Base-by-base conservation (phyloP, 1,284 basidiomycete species). In the Lentinula novae-zelandiae region DNA sequence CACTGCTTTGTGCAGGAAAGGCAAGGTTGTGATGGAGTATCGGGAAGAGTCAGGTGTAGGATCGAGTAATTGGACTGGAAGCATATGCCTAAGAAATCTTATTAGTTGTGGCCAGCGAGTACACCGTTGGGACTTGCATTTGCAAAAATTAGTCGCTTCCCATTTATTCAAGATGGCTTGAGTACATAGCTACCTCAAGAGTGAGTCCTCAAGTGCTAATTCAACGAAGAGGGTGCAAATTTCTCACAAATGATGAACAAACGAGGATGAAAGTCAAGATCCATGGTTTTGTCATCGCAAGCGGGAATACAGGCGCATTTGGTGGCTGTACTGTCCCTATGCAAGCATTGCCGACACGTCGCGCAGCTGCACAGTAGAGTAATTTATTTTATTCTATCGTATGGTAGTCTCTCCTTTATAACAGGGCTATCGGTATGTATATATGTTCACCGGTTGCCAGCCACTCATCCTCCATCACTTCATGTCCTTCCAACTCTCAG, bases 1-100 rank as follows among this genome's bases (percentile, higher is more conserved):
- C 95, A 98, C 71, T 95, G 91, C 68, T 94, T 93, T 9, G 94
- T 97, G 72, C 95, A 98, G 5, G 90, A 90, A 22, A 95, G 78
- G 74, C 95, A 98, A 6, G 95, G 95, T 72, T 96, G 93, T 33
- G 84, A 83, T 1, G 92, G 91, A 67, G 92, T 89, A 68, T 92
- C 87, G 7, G 94, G 92, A 38, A 85, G 82, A 67, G 88, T 86
- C 64, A 97, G 80, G 49, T 86, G 90, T 61, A 96, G 78, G 69
- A 96, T 96, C 20, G 91, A 87, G 69, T 92, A 95, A 71, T 95
- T 95, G 17, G 87, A 79, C 53, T 83, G 81, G 71, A 96, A 97
- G 76, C 95, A 98, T 72, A 95, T 92, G 76, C 95, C 93, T 96
- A 68, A 53, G 27, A 60, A 38, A 57, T 62, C 42, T 56, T 49